A percentile compares a stretch with the other conserved stretches of the same genome.
phyloP scores from a whole-genome alignment of 805 yeast genomes.

The Candida khao-thaluensis region DNA sequence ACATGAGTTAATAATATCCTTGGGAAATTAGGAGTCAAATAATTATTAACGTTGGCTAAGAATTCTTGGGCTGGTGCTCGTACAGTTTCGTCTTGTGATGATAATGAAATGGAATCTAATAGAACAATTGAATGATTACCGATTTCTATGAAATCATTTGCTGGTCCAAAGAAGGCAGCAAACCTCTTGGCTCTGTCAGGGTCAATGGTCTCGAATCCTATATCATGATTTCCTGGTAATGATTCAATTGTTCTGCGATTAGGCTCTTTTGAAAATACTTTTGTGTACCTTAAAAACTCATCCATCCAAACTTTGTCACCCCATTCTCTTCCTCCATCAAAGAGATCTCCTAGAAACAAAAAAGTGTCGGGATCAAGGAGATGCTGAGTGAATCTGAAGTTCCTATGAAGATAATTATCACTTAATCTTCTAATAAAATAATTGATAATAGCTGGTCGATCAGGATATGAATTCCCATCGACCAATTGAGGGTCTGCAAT shows the following conservation, averaged over 20 bases:
- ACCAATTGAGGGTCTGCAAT: slow-evolving; percentile 95
- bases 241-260: slow-evolving; percentile 37
- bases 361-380: slow-evolving; percentile 70
- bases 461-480: slow-evolving; percentile 85
- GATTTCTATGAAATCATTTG: slow-evolving; percentile 53
- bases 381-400: slow-evolving; percentile 59
- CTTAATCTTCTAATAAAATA: slow-evolving; percentile 58
- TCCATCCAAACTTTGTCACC: slow-evolving; percentile 59
- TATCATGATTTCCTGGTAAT: slow-evolving; percentile 93
- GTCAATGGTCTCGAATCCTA: slow-evolving; percentile 83
- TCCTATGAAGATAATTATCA: slow-evolving; percentile 79
- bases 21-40: slow-evolving; percentile 42
- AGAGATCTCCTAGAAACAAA: slow-evolving; percentile 84
- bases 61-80: slow-evolving; percentile 54
- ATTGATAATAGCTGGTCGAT: slow-evolving; percentile 50
- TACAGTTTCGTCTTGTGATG: slow-evolving; percentile 49
- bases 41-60: slow-evolving; percentile 34
- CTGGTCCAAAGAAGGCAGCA: slow-evolving; percentile 67
- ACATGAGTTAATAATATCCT: slow-evolving; percentile 80
- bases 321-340: slow-evolving; percentile 95
- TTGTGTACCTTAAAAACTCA: slow-evolving; percentile 68
- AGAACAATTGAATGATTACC: slow-evolving; percentile 73
- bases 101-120: slow-evolving; percentile 77
- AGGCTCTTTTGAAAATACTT: slow-evolving; percentile 60
- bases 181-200: slow-evolving; percentile 61